Conservation (phyloP, 176 grass and related monocot species). For the Zoysia pacifica region DNA sequence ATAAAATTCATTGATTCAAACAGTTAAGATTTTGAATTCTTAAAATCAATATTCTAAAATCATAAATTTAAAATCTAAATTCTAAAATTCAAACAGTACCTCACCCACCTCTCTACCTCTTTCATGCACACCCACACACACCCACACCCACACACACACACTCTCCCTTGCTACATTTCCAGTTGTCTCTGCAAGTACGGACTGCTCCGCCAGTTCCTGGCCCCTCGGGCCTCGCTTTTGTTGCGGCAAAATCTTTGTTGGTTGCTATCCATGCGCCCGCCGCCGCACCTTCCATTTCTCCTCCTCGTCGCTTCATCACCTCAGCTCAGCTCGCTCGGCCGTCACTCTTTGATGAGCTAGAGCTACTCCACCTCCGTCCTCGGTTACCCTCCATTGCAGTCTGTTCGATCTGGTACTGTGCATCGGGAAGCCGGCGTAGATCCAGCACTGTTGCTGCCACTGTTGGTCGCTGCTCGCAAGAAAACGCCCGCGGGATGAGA, state of each 20-base stretch:
- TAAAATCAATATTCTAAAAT: too few species aligned
- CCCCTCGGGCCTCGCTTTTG: slow-evolving; percentile 31
- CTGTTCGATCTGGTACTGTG: neutral
- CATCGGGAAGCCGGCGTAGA: slow-evolving; percentile 15
- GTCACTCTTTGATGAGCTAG: neutral
- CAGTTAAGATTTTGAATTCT: too few species aligned
- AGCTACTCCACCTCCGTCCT: neutral
- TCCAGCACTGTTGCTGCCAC: neutral
- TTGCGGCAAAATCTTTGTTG: slow-evolving; percentile 44
- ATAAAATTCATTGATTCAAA: too few species aligned
- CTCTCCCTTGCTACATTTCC: slow-evolving; percentile 29
- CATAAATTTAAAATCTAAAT: too few species aligned
- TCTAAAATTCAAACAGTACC: neutral
- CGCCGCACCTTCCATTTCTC: slow-evolving; percentile 10
- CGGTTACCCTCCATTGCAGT: neutral
- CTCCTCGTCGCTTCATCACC: neutral
- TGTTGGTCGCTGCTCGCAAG: neutral
- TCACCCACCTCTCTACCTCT: neutral
- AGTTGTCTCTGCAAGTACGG: slow-evolving; percentile 34
- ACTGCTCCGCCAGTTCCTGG: slow-evolving; percentile 20
- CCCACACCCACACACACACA: neutral
- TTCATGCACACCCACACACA: neutral
- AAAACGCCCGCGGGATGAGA: slow-evolving; percentile 40
- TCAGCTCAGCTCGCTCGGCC: neutral
- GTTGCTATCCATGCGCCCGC: neutral